Evolutionary conservation across 2,329 filamentous ascomycete genomes (phyloP).

Genomic region (Delphinella strobiligena): DNA sequence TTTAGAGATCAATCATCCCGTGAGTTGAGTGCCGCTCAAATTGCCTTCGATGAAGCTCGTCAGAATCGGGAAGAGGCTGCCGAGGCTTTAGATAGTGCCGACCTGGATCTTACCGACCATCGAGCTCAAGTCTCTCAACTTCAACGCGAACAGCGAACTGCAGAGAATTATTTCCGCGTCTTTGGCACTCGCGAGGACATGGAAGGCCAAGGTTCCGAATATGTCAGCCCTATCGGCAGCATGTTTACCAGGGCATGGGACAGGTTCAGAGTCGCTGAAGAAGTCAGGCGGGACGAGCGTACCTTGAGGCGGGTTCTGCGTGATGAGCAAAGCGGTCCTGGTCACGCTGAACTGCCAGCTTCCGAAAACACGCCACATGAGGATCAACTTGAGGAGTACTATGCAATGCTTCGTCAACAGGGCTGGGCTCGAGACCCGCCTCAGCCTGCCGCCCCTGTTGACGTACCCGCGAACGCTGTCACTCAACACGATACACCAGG

Average conservation of each 20-base stretch:
- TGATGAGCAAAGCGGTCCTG: constrained; percentile 15
- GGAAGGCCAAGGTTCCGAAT: constrained; percentile 31
- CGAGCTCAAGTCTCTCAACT: constrained; percentile 20
- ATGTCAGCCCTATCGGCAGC: constrained; percentile 35
- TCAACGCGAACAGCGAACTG: constrained; percentile 22
- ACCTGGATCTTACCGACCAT: constrained; percentile 20
- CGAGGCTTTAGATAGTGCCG: constrained; percentile 18
- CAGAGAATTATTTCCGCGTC: constrained; percentile 27
- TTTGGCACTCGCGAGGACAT: constrained; percentile 37
- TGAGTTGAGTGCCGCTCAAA: constrained; percentile 11
- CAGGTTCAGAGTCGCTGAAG: constrained; percentile 31
- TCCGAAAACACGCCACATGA: constrained; percentile 6
- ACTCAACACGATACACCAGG: too few relatives aligned
- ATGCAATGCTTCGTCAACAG: constrained; percentile 17
- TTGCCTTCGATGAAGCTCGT: constrained; percentile 8
- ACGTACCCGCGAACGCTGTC: neutral
- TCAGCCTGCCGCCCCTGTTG: neutral
- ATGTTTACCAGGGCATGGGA: constrained; percentile 35
- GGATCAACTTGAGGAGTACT: constrained; percentile 17
- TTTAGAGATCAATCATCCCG: constrained; percentile 20
- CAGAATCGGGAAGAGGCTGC: constrained; percentile 3
- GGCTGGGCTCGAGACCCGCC: constrained; percentile 12
- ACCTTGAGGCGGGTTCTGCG: constrained; percentile 20
- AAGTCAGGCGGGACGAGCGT: constrained; percentile 21
- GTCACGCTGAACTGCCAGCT: constrained; percentile 7